Conservation (phyloP, 2,329 filamentous ascomycete species). For the Monosporascus cannonballus region DNA sequence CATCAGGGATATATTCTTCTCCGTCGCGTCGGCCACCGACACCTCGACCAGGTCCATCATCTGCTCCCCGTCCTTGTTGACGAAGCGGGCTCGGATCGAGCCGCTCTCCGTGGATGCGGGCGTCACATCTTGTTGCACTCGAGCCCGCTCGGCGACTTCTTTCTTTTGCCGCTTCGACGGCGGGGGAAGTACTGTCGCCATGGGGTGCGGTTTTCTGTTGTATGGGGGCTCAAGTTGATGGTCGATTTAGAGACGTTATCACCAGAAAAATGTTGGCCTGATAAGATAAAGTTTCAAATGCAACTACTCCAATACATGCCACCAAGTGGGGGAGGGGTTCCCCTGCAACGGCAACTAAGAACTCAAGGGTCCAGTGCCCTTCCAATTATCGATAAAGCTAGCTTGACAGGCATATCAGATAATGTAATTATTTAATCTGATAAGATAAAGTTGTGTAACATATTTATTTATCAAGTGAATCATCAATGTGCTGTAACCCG, state of each 20-base stretch:
- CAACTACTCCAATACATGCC: too few relatives aligned
- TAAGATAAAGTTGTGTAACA: too few relatives aligned
- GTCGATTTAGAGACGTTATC: not conserved
- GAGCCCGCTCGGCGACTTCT: slow-evolving; percentile 64
- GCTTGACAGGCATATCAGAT: too few relatives aligned
- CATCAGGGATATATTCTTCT: slow-evolving; percentile 83
- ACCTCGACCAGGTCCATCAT: slow-evolving; percentile 65
- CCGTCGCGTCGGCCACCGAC: slow-evolving; percentile 75
- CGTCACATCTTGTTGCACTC: slow-evolving; percentile 69
- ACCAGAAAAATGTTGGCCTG: not conserved
- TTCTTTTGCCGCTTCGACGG: slow-evolving; percentile 83
- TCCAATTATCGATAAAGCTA: too few relatives aligned
- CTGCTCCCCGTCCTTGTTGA: slow-evolving; percentile 72
- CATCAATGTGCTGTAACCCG: too few relatives aligned
- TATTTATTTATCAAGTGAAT: too few relatives aligned
- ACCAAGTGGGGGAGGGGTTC: too few relatives aligned
- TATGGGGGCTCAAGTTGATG: not conserved
- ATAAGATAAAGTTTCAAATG: not conserved
- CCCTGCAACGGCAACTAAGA: too few relatives aligned
- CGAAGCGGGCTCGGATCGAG: slow-evolving; percentile 79
- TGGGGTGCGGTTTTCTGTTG: slow-evolving; percentile 29
- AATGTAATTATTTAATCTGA: too few relatives aligned
- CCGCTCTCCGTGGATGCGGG: slow-evolving; percentile 63
- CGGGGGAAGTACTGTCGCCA: slow-evolving; percentile 79
- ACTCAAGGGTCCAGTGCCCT: too few relatives aligned